phyloP scores from a whole-genome alignment of 2,329 filamentous ascomycete species.

The Pyrenophora seminiperda region DNA sequence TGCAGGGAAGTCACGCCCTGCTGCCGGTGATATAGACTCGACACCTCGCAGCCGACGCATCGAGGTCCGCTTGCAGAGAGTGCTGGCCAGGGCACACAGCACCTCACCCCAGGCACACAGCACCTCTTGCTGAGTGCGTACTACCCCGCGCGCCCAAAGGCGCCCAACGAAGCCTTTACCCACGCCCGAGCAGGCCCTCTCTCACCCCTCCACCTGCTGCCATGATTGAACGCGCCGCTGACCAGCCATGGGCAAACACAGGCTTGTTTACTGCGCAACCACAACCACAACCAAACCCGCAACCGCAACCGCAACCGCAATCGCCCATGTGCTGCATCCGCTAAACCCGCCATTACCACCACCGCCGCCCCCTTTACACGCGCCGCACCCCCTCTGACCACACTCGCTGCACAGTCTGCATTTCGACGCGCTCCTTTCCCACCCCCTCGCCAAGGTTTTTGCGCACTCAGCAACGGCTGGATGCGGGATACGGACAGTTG shows the following conservation, averaged over 20 bases:
- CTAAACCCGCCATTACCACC: slow-evolving; percentile 20
- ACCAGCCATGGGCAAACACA: slow-evolving; percentile 41
- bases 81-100: slow-evolving; percentile 34
- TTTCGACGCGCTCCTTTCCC: slow-evolving; percentile 21
- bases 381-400: slow-evolving; percentile 23
- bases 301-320: slow-evolving; percentile 9
- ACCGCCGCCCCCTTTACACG: slow-evolving; percentile 13
- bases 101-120: slow-evolving; percentile 9
- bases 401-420: slow-evolving; percentile 21
- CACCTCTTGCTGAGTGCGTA: slow-evolving; percentile 42
- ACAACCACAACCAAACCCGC: too few relatives aligned
- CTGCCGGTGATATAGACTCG: slow-evolving; percentile 29
- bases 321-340: slow-evolving; percentile 36
- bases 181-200: too few relatives aligned
- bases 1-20: slow-evolving; percentile 26
- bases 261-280: slow-evolving; percentile 24
- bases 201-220: slow-evolving; percentile 14
- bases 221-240: slow-evolving; percentile 32
- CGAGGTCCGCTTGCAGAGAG: slow-evolving; percentile 39
- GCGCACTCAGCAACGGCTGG: slow-evolving; percentile 11
- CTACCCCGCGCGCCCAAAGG: slow-evolving; percentile 29
- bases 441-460: slow-evolving; percentile 36
- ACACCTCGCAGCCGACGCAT: slow-evolving; percentile 36
- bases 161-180: too few relatives aligned
- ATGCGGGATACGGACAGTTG: slow-evolving; percentile 1